Evolutionary conservation across 2,329 filamentous ascomycete genomes (phyloP), one percentile per base, ranked within the genome.

Genomic region (Chalaropsis thielavioides): DNA sequence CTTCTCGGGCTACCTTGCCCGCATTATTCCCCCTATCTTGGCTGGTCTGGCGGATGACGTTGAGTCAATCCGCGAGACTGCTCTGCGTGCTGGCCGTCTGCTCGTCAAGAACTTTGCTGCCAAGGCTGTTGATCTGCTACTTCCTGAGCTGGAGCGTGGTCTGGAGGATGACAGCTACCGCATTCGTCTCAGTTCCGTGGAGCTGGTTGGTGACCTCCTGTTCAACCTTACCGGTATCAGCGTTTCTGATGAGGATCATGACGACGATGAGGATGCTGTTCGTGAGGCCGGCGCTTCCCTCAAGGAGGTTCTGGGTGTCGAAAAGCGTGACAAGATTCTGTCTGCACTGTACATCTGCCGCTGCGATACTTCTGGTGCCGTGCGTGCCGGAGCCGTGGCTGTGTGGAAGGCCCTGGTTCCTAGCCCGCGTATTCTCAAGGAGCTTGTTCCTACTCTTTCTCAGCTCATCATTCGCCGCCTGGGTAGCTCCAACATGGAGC

Each of bases 61-160:
- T 63, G 94, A 99, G 74, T 92, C 92, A 1, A 99, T 99, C 71
- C 88, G 94, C 66, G 94, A 99, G 71, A 97, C 92, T n/a, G 89
- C 95, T 41, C 82, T 99, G 61, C 88, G 92, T 68, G 94, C 95
- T 68, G 94, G 94, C 74, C 87, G 94, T 68, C 81, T 99, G 49
- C 81, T 99, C 64, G 95, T 99, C 74, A 99, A 99, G 80, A 99
- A 99, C 76, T 99, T 99, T 74, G 91, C 95, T 31, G 89, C 91
- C 63, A 89, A 92, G 72, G 90, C 94, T 44, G 95, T 99, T 62
- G 95, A 99, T 72, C 82, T 99, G 19, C 80, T 99, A 19, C 81
- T 99, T 65, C 94, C 94, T 6, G 94, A 99, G 74, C 83, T 99
- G 68, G 94, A 99, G 77, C 88, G 94, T 70, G 94, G 94, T 73